Base-by-base conservation (phyloP, 805 yeast species). In the Candida broadrunensis region DNA sequence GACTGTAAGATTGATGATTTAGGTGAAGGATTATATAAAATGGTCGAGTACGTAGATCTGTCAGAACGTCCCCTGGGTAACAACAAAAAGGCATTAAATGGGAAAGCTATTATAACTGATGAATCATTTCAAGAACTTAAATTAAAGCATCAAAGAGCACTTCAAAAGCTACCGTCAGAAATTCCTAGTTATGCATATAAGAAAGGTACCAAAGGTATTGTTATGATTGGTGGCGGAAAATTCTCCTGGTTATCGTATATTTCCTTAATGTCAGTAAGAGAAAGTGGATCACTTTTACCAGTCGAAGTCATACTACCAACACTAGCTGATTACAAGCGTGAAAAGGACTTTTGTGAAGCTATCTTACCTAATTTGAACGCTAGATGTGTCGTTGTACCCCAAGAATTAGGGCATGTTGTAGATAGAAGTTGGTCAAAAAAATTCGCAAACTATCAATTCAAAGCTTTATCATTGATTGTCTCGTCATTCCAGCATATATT, bases 391-490 rank as follows among this genome's bases (percentile, higher is more conserved):
- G 74, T 81, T 13, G 43, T 70, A 54, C 56, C 62, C 8, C 60
- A 60, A n/a, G 54, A 48, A n/a, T 69, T 84, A 43, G 90, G 91
- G 4, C 56, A 68, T 15, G 68, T 67, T 5, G 73, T 79, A 8
- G 60, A 78, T 50, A 38, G 51, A 20, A 51, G 54, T 30, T 54
- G 65, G 62, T 35, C 51, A 1, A 42, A 45, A 1, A 68, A 70
- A 33, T 73, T 86, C 36, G 67, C 72, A 38, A 84, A 83, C 13
- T 87, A 81, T 57, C 93, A 86, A 48, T 76, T 73, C 54, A 86
- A 86, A 58, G 73, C 82, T 0, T 66, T 86, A 43, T 88, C 70
- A 4, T 41, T 65, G 30, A 54, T 63, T 50, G 51, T 58, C 3
- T 59, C 69, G 1, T 56, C 67, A 5, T 65, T 65, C 41, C 61